Conservation (phyloP, 345 rosid genomes). For the Abelmoschus esculentus region DNA sequence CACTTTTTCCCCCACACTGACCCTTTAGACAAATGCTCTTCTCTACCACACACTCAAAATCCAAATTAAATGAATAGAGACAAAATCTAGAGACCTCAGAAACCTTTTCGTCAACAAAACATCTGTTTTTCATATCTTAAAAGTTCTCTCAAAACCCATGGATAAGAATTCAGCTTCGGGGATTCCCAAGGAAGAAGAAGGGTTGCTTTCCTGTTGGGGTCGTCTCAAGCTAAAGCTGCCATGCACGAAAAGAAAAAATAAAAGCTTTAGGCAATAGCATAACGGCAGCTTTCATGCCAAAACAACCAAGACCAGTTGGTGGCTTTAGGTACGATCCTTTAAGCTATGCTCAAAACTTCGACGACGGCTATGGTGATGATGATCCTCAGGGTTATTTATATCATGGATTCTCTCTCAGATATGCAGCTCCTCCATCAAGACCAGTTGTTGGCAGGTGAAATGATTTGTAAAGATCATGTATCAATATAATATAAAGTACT, state of each 20-base stretch:
- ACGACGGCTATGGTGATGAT: slow-evolving; percentile 29
- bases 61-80: slow-evolving; percentile 1
- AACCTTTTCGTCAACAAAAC: not conserved
- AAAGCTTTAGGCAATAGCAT: slow-evolving; percentile 12
- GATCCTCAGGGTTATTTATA: slow-evolving; percentile 11
- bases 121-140: not conserved
- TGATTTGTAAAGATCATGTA: not conserved
- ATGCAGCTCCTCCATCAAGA: slow-evolving; percentile 23
- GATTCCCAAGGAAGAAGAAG: slow-evolving; percentile 17
- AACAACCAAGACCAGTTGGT: slow-evolving; percentile 18
- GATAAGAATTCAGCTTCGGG: slow-evolving; percentile 20
- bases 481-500: too few species aligned
- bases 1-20: not conserved
- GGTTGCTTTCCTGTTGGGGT: slow-evolving; percentile 37
- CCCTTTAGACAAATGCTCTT: not conserved
- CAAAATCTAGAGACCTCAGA: slow-evolving; percentile 9
- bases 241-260: slow-evolving; percentile 22
- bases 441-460: slow-evolving; percentile 7
- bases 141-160: slow-evolving; percentile 7
- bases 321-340: slow-evolving; percentile 39
- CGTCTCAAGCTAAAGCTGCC: slow-evolving; percentile 35
- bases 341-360: slow-evolving; percentile 49
- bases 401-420: slow-evolving; percentile 37
- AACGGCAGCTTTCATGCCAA: slow-evolving; percentile 13
- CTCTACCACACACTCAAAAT: slow-evolving; percentile 31